These are phyloP conservation scores for Pulveroboletus sp. DNA, from an alignment of 768 basidiomycete genomes.

Conservation along the genomic window DNA sequence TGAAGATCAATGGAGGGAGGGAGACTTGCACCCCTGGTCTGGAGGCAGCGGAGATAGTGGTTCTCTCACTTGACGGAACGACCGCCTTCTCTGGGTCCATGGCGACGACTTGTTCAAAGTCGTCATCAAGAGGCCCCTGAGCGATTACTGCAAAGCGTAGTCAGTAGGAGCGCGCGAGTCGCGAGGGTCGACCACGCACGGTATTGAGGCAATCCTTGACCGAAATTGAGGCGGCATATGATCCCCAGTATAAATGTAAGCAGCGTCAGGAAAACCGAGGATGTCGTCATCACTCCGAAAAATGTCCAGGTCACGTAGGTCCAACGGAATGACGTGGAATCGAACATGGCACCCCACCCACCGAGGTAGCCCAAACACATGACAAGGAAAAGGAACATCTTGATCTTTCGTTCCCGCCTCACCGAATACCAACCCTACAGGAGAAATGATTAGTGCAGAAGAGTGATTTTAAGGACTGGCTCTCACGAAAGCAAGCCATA, in stretches of 20 bases:
- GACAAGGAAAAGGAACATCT: conserved; percentile 60
- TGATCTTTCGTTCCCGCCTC: conserved; percentile 56
- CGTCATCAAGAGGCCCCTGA: conserved; percentile 47
- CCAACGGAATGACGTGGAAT: conserved; percentile 70
- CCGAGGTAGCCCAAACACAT: conserved; percentile 58
- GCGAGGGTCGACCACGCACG: conserved; percentile 40
- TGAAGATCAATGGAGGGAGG: conserved; percentile 38
- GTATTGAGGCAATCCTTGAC: conserved; percentile 65
- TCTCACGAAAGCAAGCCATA: conserved; percentile 62
- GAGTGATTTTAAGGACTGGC: not conserved
- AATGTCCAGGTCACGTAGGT: conserved; percentile 71
- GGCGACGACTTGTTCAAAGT: conserved; percentile 32
- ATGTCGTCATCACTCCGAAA: conserved; percentile 59
- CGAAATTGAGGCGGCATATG: conserved; percentile 70
- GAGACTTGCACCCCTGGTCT: conserved; percentile 34
- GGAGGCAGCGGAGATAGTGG: conserved; percentile 47
- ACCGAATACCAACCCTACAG: conserved; percentile 71
- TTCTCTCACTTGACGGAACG: conserved; percentile 55
- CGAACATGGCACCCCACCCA: conserved; percentile 72
- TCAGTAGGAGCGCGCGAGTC: not conserved
- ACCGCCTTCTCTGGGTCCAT: conserved; percentile 52
- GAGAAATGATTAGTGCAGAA: not conserved
- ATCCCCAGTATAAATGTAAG: conserved; percentile 57
- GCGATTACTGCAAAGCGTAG: conserved; percentile 43
- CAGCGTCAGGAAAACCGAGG: conserved; percentile 56